Conservation (phyloP, 2,329 filamentous ascomycete species). For the Pseudopithomyces maydicus region DNA sequence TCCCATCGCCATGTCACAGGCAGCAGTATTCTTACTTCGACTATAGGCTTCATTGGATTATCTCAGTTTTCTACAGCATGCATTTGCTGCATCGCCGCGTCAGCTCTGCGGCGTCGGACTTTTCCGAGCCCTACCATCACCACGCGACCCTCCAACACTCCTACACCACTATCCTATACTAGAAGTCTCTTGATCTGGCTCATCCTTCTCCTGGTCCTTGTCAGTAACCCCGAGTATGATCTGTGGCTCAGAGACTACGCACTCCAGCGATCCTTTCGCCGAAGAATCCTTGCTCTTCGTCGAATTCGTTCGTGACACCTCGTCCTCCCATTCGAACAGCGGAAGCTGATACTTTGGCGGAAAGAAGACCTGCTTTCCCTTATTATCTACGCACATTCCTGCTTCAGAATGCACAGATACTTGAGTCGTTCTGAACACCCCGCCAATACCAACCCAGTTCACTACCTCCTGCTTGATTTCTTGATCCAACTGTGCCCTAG, state of each 20-base stretch:
- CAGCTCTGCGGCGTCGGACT: background rate
- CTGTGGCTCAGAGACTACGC: background rate
- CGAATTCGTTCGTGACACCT: background rate
- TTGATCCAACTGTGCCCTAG: background rate
- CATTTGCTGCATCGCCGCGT: background rate
- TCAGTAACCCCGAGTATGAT: background rate
- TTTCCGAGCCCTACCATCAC: background rate
- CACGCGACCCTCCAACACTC: background rate
- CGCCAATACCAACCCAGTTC: background rate
- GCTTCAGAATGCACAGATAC: background rate
- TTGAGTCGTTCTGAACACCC: background rate
- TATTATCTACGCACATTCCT: background rate
- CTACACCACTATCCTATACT: background rate
- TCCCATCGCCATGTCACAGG: background rate
- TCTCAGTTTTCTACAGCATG: background rate
- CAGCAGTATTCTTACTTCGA: background rate
- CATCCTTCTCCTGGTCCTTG: background rate
- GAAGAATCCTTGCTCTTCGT: background rate
- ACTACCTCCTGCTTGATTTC: background rate
- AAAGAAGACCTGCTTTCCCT: background rate
- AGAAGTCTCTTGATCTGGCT: conserved; percentile 1
- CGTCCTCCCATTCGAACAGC: conserved; percentile 5
- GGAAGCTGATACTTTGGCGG: conserved; percentile 1
- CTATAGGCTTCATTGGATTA: background rate
- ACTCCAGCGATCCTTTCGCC: background rate